Percentiles rank a stretch among this genome's conserved stretches.
These are phyloP conservation scores for Dipodascus albidus DNA, from an alignment of 805 yeast genomes.

Conservation along the genomic window DNA sequence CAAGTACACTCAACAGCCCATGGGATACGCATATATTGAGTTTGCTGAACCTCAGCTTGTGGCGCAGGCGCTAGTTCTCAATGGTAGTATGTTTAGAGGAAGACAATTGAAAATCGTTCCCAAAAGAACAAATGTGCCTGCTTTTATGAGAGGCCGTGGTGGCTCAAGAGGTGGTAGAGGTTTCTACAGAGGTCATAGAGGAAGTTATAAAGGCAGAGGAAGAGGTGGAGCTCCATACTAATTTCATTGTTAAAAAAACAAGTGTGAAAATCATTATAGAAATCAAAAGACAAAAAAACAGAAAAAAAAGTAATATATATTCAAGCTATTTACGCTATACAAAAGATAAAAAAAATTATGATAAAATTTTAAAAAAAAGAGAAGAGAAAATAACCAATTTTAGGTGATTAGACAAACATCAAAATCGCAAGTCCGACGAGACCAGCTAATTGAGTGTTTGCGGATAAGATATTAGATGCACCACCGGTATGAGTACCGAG, in stretches of 20 bases:
- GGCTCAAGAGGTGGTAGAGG: constrained; percentile 32
- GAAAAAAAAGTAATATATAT: neutral
- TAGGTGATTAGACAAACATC: neutral
- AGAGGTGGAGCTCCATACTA: constrained; percentile 28
- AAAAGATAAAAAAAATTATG: neutral
- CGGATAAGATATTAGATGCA: too few species aligned
- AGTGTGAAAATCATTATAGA: neutral
- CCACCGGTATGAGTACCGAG: too few species aligned
- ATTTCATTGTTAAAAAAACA: neutral
- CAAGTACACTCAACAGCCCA: constrained; percentile 68
- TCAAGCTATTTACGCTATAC: constrained; percentile 1
- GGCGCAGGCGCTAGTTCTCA: constrained; percentile 49
- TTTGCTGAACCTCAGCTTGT: constrained; percentile 61
- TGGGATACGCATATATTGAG: constrained; percentile 81
- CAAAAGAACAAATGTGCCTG: constrained; percentile 76
- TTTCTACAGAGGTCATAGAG: constrained; percentile 23
- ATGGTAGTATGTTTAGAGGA: constrained; percentile 56
- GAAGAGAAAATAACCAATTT: too few species aligned
- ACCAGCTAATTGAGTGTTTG: neutral
- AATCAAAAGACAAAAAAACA: neutral
- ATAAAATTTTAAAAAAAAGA: neutral
- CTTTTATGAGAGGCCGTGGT: constrained; percentile 46
- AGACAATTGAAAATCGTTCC: constrained; percentile 63
- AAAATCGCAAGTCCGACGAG: neutral
- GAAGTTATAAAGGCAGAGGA: constrained; percentile 32